Base-by-base conservation (phyloP, 2,329 filamentous ascomycete genomes). In the Pseudogymnoascus sp. region DNA sequence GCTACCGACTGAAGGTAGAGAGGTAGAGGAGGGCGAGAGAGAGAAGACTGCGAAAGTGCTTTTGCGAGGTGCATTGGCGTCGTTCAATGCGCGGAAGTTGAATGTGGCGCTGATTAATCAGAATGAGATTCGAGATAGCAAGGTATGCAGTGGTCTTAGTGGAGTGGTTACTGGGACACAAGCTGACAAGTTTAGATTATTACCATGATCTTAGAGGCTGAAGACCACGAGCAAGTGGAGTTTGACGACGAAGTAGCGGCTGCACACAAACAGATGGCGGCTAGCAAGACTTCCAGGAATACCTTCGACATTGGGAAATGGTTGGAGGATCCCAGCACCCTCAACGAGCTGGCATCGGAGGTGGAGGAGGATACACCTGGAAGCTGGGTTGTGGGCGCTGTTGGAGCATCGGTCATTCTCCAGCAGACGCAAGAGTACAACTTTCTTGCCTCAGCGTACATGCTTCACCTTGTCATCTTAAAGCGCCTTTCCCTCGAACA, bases 31-130 rank as follows among this genome's bases (percentile, higher is more conserved):
- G 3, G 59, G 62, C 15, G 63, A 63, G n/a, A 61, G 61, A 17
- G 65, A 67, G 39, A 63, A 60, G 24, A 41, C 29, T 36, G 63
- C 59, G n/a, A 72, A 66, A 60, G 62, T 61, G 29, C 66, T 66
- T 62, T 69, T 71, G 78, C 66, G 68, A 37, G 69, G 68, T 4
- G 76, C 84, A 68, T 83, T 88, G 39, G 77, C 79, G 61, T 77
- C 75, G 62, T 80, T 88, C 63, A 77, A 84, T 59, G 70, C 69
- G 0, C 73, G 75, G n/a, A 81, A 83, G 0, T 84, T 81, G 69
- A 87, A 84, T 67, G 76, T 87, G 5, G 84, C 83, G 1, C 73
- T 89, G 24, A 77, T 89, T 44, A 86, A 90, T 63, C 81, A 79
- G 35, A 70, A 89, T 9, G 80, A 85, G 59, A 87, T 83, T 66